Evolutionary conservation across 805 yeast species (phyloP), one percentile per base, ranked within the genome.

Genomic region (Grigorovia transvaalensis): DNA sequence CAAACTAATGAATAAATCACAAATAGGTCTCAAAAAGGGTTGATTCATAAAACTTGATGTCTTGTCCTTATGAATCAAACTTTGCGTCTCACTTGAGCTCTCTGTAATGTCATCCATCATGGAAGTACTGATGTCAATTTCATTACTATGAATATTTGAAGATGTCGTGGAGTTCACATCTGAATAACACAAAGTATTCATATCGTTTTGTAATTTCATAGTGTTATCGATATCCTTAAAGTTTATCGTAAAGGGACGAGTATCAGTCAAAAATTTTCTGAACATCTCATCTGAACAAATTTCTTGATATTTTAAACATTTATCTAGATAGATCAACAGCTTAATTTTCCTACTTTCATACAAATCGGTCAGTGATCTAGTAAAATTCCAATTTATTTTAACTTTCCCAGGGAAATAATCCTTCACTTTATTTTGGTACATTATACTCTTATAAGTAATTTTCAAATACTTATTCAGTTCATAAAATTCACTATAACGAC

Each of bases 401-500:
- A 82, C 71, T 55, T 81, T 82, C 11, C 60, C 53, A 1, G 75
- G 75, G 47, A 73, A 71, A 9, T 54, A 19, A 46, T 69, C 73
- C 50, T 62, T 62, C 12, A 45, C 89, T 12, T 27, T 30, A 38
- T 48, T 42, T 43, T 9, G 17, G 6, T 40, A 15, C 18, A 84
- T 81, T 46, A 68, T 71, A 0, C 81, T 75, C 11, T 51, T 50
- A 57, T 81, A 83, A 45, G 68, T 71, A 2, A 66, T 64, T 52
- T 74, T 78, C 57, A 90, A 68, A 55, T 85, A 81, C 54, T 79
- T 80, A 61, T 90, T 81, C 38, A 90, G 71, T 55, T 76, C 78
- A 66, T 75, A 81, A 65, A 90, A 90, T 62, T 91, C 96, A 58
- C 86, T 86, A 62, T 82, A 90, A 52, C 98, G 72, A 57, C 96